Evolutionary conservation across 2,329 filamentous ascomycete species (phyloP).

Genomic region (Epichloe festucae): DNA sequence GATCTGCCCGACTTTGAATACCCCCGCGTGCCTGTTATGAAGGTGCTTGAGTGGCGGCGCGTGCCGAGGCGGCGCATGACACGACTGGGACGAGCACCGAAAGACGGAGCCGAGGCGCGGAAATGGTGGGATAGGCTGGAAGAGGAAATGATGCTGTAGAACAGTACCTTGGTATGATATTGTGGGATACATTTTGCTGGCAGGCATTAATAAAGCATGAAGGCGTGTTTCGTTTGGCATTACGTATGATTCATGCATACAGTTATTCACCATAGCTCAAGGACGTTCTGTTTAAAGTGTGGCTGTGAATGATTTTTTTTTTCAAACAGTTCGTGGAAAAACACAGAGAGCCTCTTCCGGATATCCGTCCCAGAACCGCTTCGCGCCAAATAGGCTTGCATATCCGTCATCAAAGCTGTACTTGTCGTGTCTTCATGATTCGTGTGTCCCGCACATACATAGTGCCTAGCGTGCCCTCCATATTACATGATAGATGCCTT

Average conservation of each 20-base stretch:
- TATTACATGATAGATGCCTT: neutral
- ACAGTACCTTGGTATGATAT: neutral
- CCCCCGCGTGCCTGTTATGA: conserved; percentile 12
- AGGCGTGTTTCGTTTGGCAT: too few species aligned
- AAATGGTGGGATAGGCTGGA: conserved; percentile 19
- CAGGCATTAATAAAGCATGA: too few species aligned
- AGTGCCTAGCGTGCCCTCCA: neutral
- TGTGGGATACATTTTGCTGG: neutral
- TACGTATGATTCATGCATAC: too few species aligned
- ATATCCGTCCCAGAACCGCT: neutral
- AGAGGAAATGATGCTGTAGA: conserved; percentile 18
- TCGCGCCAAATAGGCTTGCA: too few species aligned
- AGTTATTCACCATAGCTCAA: too few species aligned
- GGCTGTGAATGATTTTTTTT: neutral
- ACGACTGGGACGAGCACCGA: conserved; percentile 11
- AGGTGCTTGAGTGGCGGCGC: conserved; percentile 14
- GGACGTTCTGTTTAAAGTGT: too few species aligned
- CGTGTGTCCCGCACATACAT: neutral
- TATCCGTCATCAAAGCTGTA: neutral
- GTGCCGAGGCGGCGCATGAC: conserved; percentile 11
- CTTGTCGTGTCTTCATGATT: neutral
- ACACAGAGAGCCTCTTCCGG: neutral
- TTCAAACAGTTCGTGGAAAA: neutral
- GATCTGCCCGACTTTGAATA: conserved; percentile 13
- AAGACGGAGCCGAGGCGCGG: conserved; percentile 7